Conservation (phyloP, 2,329 filamentous ascomycete genomes). For the Ceratocystis alfenasii region DNA sequence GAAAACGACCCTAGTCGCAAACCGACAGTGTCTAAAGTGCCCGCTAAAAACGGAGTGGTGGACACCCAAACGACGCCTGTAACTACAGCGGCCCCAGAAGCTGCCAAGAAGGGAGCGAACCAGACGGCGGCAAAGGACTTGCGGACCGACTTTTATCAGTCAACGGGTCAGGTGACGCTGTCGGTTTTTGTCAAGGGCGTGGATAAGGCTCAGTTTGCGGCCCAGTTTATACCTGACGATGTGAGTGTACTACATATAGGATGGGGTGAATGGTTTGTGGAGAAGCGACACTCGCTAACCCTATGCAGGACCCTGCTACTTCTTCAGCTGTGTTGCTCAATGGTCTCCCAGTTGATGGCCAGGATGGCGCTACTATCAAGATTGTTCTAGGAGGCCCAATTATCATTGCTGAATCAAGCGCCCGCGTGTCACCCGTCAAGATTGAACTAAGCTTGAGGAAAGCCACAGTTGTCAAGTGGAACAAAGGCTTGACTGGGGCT, state of each 20-base stretch:
- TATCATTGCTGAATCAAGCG: slow-evolving; percentile 40
- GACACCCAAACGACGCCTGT: slow-evolving; percentile 8
- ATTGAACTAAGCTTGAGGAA: slow-evolving; percentile 68
- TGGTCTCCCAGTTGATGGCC: slow-evolving; percentile 16
- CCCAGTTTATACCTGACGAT: slow-evolving; percentile 26
- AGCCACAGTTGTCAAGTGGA: slow-evolving; percentile 56
- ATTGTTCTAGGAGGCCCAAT: slow-evolving; percentile 12
- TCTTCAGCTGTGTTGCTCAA: slow-evolving; percentile 7
- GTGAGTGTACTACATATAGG: slow-evolving; percentile 17
- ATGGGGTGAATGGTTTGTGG: background rate
- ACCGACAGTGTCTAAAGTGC: slow-evolving; percentile 30
- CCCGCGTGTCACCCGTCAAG: slow-evolving; percentile 61
- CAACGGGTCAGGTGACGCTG: slow-evolving; percentile 28
- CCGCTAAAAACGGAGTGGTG: slow-evolving; percentile 14
- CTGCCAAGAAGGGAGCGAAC: slow-evolving; percentile 21
- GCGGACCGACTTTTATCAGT: slow-evolving; percentile 25
- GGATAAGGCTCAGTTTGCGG: slow-evolving; percentile 32
- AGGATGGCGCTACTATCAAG: slow-evolving; percentile 12
- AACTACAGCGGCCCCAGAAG: background rate
- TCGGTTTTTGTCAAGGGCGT: slow-evolving; percentile 36
- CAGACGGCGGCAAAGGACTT: slow-evolving; percentile 21
- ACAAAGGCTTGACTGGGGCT: slow-evolving; percentile 24
- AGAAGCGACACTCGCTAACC: background rate
- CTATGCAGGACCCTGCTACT: slow-evolving; percentile 1
- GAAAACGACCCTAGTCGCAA: slow-evolving; percentile 37